Evolutionary conservation across 148 eudicot species (phyloP), one percentile per base, ranked within the genome.

Genomic region (Heliamphora exappendiculata): DNA sequence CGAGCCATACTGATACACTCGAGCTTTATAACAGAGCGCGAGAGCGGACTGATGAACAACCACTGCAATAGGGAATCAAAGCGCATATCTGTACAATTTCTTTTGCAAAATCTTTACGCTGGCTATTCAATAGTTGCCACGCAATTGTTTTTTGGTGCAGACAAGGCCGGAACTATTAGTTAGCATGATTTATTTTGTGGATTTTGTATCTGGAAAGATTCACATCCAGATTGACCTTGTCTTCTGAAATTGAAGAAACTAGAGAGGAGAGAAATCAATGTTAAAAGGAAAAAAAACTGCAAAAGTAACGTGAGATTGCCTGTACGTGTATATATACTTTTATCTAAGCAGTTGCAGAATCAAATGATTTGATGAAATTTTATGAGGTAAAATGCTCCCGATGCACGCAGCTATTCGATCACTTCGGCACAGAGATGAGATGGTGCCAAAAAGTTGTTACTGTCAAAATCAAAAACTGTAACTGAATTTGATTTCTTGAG

Each of bases 1-100:
- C 89, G 19, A 74, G 65, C 65, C 93, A 89, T 60, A 57, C 75
- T 2, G 93, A 89, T 67, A 89, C 93, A 34, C 84, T 84, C 5
- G 86, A 89, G 71, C 89, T 89, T 50, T 87, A 85, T 79, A 73
- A 73, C 16, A 84, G 76, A 74, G 86, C 86, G 42, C 81, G 75
- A 49, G 85, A 89, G 75, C 78, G 78, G 24, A 72, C 74, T 47
- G 37, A 73, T 50, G 84, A 82, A 67, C 83, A 81, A 44, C 80
- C 63, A 47, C 75, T 67, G 67, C 58, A 70, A 59, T 58, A 87
- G 58, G 26, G 62, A 66, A 6, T n/a, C 47, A 13, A 36, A 28
- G 49, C 37, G 69, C 41, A 29, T 50, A 73, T 57, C 41, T 60
- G 47, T 42, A 34, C 47, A 7, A 28, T 26, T 74, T 26, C 54